These are phyloP conservation scores for Diaporthe vaccinii DNA, from an alignment of 2,329 filamentous ascomycete species.

Conservation along the genomic window DNA sequence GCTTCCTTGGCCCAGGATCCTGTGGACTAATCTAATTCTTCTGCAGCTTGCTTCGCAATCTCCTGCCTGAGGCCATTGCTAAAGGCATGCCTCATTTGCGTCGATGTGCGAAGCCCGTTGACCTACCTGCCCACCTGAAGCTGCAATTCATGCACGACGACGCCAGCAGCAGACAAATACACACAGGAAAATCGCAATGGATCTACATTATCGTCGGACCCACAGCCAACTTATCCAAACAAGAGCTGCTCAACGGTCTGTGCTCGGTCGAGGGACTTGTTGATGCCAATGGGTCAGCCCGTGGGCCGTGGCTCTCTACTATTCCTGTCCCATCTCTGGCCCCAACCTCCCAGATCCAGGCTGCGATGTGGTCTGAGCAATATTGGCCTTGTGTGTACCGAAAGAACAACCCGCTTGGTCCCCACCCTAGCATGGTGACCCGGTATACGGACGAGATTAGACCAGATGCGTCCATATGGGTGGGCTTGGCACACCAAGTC, in stretches of 20 bases:
- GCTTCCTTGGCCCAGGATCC: conserved; percentile 26
- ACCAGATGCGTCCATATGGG: conserved; percentile 74
- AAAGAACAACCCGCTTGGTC: conserved; percentile 88
- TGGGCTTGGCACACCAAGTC: conserved; percentile 75
- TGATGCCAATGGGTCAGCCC: conserved; percentile 44
- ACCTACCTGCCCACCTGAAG: conserved; percentile 76
- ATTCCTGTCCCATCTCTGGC: conserved; percentile 80
- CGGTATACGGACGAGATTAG: conserved; percentile 79
- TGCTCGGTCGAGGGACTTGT: conserved; percentile 64
- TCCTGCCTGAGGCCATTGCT: conserved; percentile 72
- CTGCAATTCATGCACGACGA: conserved; percentile 71
- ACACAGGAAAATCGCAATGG: conserved; percentile 72
- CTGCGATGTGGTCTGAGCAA: conserved; percentile 78
- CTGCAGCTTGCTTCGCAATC: conserved; percentile 65
- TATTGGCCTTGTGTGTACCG: conserved; percentile 91
- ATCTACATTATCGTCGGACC: conserved; percentile 71
- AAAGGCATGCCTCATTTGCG: conserved; percentile 79
- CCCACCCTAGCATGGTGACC: conserved; percentile 81
- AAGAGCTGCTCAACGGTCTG: conserved; percentile 65
- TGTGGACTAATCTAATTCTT: conserved; percentile 47
- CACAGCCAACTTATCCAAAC: conserved; percentile 63
- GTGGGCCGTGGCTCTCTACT: conserved; percentile 68
- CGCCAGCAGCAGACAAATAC: conserved; percentile 66
- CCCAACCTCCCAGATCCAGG: conserved; percentile 82
- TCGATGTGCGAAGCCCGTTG: conserved; percentile 79